Evolutionary conservation across 352 stramenopile species (phyloP).

Genomic region (Thraustochytrium sp.): DNA sequence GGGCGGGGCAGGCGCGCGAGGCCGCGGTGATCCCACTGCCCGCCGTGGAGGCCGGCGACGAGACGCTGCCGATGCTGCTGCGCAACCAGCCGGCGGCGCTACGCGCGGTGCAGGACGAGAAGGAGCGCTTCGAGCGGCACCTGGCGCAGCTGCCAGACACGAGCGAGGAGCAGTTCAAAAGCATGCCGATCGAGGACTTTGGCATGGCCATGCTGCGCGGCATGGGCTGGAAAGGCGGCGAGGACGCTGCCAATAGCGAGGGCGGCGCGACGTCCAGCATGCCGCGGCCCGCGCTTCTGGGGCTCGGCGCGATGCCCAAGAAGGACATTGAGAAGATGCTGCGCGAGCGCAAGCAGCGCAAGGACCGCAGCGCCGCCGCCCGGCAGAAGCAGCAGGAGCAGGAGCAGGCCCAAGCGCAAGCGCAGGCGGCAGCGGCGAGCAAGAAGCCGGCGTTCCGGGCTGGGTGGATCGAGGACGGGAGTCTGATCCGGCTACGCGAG

Average conservation of each 20-base stretch:
- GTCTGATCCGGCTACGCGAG: background rate
- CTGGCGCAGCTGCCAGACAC: background rate
- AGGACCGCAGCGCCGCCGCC: background rate
- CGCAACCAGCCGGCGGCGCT: background rate
- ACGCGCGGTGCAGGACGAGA: background rate
- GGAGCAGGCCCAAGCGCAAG: background rate
- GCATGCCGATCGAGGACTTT: constrained; percentile 87
- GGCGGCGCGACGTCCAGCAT: background rate
- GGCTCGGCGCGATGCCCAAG: constrained; percentile 2
- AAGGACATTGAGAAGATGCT: background rate
- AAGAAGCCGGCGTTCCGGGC: background rate
- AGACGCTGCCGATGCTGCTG: background rate
- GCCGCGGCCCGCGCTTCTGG: background rate
- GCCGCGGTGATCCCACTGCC: background rate
- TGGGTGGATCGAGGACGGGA: constrained; percentile 8
- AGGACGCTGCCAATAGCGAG: background rate
- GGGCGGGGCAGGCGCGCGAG: background rate
- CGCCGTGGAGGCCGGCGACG: background rate
- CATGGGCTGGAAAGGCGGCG: constrained; percentile 90
- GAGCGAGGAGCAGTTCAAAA: constrained; percentile 57
- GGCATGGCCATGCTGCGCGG: constrained; percentile 86
- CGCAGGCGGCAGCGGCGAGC: background rate
- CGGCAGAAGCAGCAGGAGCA: background rate
- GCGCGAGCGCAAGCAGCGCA: background rate
- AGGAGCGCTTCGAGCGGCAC: background rate